Evolutionary conservation across 768 basidiomycete genomes (phyloP), one percentile per base, ranked within the genome.

Genomic region (Naganishia friedmannii): DNA sequence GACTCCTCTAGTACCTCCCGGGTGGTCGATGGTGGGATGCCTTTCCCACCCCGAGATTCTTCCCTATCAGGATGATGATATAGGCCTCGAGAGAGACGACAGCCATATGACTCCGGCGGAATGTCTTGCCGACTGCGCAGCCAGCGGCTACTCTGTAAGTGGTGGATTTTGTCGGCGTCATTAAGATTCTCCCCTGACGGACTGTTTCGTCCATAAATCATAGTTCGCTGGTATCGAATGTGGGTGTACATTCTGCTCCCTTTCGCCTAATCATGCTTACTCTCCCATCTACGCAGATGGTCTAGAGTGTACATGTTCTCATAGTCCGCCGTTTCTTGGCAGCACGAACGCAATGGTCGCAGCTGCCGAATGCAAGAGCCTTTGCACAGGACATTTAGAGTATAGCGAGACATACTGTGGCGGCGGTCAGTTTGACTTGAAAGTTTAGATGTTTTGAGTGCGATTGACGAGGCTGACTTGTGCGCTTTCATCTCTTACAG

Each of bases 361-460:
- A 31, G 57, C 57, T 17, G 5, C 34, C 34, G 57, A 58, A 12
- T 58, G 57, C 34, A 39, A 58, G n/a, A 23, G n/a, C 31, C 19
- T 34, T 28, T 58, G 57, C 13, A 58, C 57, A 9, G 57, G 57
- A 21, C 57, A 58, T n/a, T 9, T 15, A 6, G 3, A 21, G 15
- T 23, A 58, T 37, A 58, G 57, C 34, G 57, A 58, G 23, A 58
- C 57, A 4, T 58, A 58, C n/a, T 58, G 57, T 26, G 57, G 57
- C 2, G 57, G 32, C 9, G 31, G 57, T 58, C n/a, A 39, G 57
- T 34, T 37, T 34, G 12, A 28, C 29, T 29, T 55, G 3, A 5
- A 19, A 7, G 19, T 29, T 19, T 29, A 55, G 4, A 1, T 9
- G 32, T 2, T 21, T 2, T 32, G 28, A 34, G 29, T 17, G 12